Evolutionary conservation across 805 yeast species (phyloP), one percentile per base, ranked within the genome.

Genomic region (Yarrowia sp.): DNA sequence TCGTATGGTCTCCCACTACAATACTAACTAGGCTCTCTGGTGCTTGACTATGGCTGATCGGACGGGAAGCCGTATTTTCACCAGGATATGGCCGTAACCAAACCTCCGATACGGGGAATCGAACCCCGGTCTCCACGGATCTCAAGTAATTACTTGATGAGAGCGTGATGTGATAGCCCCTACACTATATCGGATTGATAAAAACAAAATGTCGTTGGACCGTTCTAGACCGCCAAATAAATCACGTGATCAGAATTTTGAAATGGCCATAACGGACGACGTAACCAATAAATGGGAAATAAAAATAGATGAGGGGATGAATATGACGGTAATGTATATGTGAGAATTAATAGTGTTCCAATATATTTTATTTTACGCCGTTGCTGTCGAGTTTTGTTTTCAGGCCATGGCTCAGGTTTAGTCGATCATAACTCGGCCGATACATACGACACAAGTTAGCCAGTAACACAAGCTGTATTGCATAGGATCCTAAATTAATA

Each of bases 81-180:
- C 60, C 60, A 38, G 60, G 43, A 51, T 51, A 28, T 51, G 60
- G 60, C 60, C 60, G 60, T 51, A 51, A 51, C 60, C 60, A 39
- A 38, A n/a, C 8, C 61, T 55, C 61, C 61, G 61, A 55, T 55
- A 55, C 61, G 61, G 61, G 61, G 61, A 55, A 55, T 55, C 61
- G 61, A 55, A 55, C 61, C 61, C 61, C 61, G 61, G 61, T 55
- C 61, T 55, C 61, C 61, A 55, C 61, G 61, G 61, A 31, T 32
- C 61, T 55, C 61, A 38, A 15, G 28, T 22, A 22, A 5, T 22
- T 22, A 22, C 28, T 22, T 22, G 15, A 55, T 55, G 61, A 55
- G 61, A 55, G 61, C 61, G 61, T 55, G 61, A 55, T 55, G 61
- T 55, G 61, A 55, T 55, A 55, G 61, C 61, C 61, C 61, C 61